phyloP scores from a whole-genome alignment of 2,329 filamentous ascomycete species.

The Pseudogymnoascus pannorum region DNA sequence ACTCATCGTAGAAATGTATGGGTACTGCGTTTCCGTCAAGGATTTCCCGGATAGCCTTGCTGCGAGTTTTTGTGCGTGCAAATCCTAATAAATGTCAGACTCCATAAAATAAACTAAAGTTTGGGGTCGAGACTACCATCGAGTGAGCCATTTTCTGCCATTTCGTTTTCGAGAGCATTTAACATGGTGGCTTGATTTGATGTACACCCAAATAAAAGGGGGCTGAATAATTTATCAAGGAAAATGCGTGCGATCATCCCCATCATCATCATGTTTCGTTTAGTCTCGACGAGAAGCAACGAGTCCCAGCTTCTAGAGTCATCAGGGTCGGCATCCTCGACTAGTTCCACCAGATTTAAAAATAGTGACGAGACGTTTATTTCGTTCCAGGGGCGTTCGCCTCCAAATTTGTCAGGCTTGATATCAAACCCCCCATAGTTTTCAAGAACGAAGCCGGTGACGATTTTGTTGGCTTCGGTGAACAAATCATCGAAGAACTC shows the following conservation, averaged over 20 bases:
- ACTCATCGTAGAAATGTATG: not conserved
- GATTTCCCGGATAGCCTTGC: not conserved
- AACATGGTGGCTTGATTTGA: not conserved
- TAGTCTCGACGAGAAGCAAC: not conserved
- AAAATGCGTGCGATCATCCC: not conserved
- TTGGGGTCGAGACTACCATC: not conserved
- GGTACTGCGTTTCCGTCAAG: not conserved
- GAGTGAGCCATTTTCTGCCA: not conserved
- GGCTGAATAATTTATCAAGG: not conserved
- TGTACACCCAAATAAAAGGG: constrained; percentile 2
- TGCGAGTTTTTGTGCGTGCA: not conserved
- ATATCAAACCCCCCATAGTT: not conserved
- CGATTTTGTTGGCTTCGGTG: not conserved
- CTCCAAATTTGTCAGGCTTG: not conserved
- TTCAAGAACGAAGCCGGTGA: not conserved
- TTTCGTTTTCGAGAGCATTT: not conserved
- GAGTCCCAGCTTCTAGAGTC: not conserved
- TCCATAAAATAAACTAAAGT: not conserved
- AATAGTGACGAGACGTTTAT: not conserved
- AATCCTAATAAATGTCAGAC: not conserved
- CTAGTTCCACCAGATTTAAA: not conserved
- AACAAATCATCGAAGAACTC: not conserved
- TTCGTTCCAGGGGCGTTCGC: not conserved
- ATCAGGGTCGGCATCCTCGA: not conserved
- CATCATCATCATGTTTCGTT: not conserved